Percentiles rank a stretch among this genome's conserved stretches.
Conservation (phyloP, 768 basidiomycete species). For the Atractiella rhizophila region DNA sequence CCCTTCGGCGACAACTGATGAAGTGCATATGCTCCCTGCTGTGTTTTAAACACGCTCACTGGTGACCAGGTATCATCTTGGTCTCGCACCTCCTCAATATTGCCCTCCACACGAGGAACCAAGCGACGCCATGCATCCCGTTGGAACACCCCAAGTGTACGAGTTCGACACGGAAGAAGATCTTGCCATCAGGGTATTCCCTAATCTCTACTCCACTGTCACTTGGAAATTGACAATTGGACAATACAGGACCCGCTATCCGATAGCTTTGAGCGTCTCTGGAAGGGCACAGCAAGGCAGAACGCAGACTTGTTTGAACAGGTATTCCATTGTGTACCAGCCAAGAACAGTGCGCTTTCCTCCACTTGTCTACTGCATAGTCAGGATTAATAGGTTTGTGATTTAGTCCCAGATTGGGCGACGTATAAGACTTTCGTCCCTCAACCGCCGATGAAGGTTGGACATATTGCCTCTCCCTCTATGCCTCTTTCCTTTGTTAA, state of each 20-base stretch:
- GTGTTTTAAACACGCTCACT: constrained; percentile 57
- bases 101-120: constrained; percentile 23
- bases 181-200: constrained; percentile 9
- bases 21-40: too few relatives aligned
- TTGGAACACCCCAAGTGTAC: constrained; percentile 2
- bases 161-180: constrained; percentile 8
- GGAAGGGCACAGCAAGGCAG: constrained; percentile 9
- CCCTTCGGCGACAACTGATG: constrained; percentile 61
- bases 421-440: constrained; percentile 10
- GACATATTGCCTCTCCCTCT: too few relatives aligned
- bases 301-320: constrained; percentile 11
- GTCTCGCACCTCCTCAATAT: constrained; percentile 50
- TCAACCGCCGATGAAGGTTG: constrained; percentile 7
- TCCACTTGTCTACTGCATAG: background rate
- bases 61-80: constrained; percentile 30
- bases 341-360: background rate
- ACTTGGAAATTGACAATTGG: background rate
- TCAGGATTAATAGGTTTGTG: background rate
- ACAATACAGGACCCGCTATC: constrained; percentile 12
- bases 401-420: constrained; percentile 6
- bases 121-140: constrained; percentile 9
- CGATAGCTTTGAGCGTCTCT: constrained; percentile 7
- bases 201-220: background rate
- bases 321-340: constrained; percentile 14
- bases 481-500: background rate